phyloP scores from a whole-genome alignment of 2,329 filamentous ascomycete genomes.

The Aspergillus sp. region DNA sequence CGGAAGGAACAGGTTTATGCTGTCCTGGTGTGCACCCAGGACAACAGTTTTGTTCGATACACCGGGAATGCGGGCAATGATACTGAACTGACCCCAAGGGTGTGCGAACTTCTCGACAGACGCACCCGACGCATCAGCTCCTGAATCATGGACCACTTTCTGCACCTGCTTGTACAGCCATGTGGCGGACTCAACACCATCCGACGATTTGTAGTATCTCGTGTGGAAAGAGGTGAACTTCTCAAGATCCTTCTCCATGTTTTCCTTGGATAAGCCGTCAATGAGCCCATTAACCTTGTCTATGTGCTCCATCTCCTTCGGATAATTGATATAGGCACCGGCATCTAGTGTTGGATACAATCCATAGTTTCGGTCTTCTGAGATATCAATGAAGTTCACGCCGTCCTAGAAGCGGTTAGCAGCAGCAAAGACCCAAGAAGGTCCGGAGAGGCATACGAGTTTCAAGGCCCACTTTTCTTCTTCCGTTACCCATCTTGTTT shows the following conservation, averaged over 20 bases:
- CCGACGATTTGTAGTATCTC: constrained; percentile 59
- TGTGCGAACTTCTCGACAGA: constrained; percentile 74
- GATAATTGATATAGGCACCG: constrained; percentile 59
- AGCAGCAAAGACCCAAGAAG: background rate
- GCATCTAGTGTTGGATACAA: constrained; percentile 53
- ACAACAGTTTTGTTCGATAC: constrained; percentile 80
- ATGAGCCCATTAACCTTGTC: constrained; percentile 67
- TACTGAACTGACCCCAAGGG: constrained; percentile 82
- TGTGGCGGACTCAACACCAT: constrained; percentile 78
- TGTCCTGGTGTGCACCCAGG: constrained; percentile 91
- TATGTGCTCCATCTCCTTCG: constrained; percentile 64
- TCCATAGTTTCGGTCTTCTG: constrained; percentile 61
- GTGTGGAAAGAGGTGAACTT: constrained; percentile 63
- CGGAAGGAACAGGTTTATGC: constrained; percentile 88
- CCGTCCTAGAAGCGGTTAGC: constrained; percentile 61
- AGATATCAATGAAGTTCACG: constrained; percentile 92
- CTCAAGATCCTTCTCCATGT: constrained; percentile 76
- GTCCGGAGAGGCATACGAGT: constrained; percentile 57
- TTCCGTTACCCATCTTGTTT: constrained; percentile 85
- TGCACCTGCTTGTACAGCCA: constrained; percentile 81
- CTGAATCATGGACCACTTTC: constrained; percentile 68
- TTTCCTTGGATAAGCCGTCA: constrained; percentile 67
- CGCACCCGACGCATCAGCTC: constrained; percentile 66
- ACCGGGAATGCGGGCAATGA: constrained; percentile 90
- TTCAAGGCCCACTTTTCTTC: constrained; percentile 92